Conservation (phyloP, 2,329 filamentous ascomycete genomes). For the Clonostachys solani region DNA sequence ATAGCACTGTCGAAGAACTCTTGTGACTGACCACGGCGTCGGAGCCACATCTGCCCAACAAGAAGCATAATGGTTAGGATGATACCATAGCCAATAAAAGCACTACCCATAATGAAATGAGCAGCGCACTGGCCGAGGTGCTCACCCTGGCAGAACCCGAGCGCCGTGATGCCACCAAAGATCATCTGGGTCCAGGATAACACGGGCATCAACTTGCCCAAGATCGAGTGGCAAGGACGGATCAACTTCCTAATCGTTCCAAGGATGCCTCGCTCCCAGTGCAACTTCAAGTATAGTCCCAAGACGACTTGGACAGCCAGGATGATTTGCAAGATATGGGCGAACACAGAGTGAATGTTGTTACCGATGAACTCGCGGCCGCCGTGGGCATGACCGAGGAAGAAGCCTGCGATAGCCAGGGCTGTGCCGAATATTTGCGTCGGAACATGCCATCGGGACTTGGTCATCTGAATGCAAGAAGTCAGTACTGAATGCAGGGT, state of each 20-base stretch:
- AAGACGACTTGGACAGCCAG: constrained; percentile 72
- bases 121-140: constrained; percentile 90
- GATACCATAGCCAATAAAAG: constrained; percentile 92
- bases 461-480: constrained; percentile 61
- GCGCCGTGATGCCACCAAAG: constrained; percentile 86
- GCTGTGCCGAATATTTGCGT: constrained; percentile 71
- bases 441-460: constrained; percentile 92
- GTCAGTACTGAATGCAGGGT: background rate
- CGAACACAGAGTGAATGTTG: constrained; percentile 81
- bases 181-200: constrained; percentile 91
- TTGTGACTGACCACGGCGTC: constrained; percentile 78
- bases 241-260: constrained; percentile 70
- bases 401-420: constrained; percentile 79
- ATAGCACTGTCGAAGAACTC: constrained; percentile 94
- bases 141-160: constrained; percentile 90
- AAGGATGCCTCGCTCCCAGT: constrained; percentile 80
- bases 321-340: constrained; percentile 75
- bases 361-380: constrained; percentile 74
- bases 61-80: constrained; percentile 80
- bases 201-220: constrained; percentile 85
- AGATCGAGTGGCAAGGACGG: constrained; percentile 69
- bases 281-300: constrained; percentile 83
- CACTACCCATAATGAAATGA: constrained; percentile 98
- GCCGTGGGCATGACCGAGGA: constrained; percentile 85
- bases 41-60: constrained; percentile 85